Evolutionary conservation across 1,284 basidiomycete genomes (phyloP), one percentile per base, ranked within the genome.

Genomic region (Malassezia japonica): DNA sequence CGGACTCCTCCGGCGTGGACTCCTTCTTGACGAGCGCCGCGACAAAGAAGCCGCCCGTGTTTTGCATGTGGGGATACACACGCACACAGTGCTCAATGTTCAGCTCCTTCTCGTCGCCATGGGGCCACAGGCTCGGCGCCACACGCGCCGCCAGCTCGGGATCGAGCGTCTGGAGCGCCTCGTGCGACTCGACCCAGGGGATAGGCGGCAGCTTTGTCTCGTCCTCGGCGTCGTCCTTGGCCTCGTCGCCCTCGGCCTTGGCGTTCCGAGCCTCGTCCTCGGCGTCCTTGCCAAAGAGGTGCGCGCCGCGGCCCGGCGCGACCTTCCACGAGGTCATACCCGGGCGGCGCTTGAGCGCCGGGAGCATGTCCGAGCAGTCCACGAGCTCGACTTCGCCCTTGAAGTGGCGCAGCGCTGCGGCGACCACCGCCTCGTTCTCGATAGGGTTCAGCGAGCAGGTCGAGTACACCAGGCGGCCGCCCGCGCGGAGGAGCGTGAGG

Each of bases 41-140:
- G 23, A 99, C 83, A 67, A 95, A 99, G 77, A 99, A 99, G 0
- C 89, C 94, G 10, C 94, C 94, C 0, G 91, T 90, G 73, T 99
- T 86, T 76, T 98, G 92, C 36, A 94, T 76, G 72, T 98, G 91
- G 3, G 94, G 91, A 67, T 95, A 88, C 36, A 72, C 59, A 33
- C 67, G 58, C 59, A 70, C 67, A 49, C 68, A 70, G 50, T 60
- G 57, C 46, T 65, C 55, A 5, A 65, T 43, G 20, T 61, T 57
- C 15, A 67, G 54, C 24, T 56, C 47, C 28, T 59, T 62, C 50
- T 70, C 70, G 36, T 67, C 65, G 27, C 68, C 70, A n/a, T 64
- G 54, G 8, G 67, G 64, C 70, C 70, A 72, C 25, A 69, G 51
- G n/a, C 61, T 60, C 50, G 55, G 57, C 45, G 62, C 57, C 5